Evolutionary conservation across 2,329 filamentous ascomycete genomes (phyloP), one percentile per base, ranked within the genome.

Genomic region (Claviceps africana): DNA sequence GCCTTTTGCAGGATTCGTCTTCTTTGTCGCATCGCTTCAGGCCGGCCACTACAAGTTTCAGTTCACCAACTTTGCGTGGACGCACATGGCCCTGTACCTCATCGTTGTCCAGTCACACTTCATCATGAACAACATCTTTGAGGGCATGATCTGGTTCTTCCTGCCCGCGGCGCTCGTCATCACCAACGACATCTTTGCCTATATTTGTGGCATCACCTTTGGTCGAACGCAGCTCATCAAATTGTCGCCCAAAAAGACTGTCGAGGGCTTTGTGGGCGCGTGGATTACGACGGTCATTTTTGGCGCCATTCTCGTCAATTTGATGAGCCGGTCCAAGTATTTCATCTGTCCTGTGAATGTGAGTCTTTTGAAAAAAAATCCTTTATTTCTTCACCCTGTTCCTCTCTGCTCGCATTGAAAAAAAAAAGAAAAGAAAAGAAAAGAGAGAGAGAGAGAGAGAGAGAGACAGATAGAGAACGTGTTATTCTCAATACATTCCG

Each of bases 121-220:
- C 68, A 88, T 97, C 72, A 97, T 98, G 88, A 98, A 98, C 78
- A 98, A 98, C 70, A 86, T 98, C 58, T 94, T 98, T 61, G 93
- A 98, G 72, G 93, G 93, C 72, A 89, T 98, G 86, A 95, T 98
- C 67, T 98, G 93, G 93, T 97, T 98, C 76, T 96, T 97, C 78
- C 72, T 98, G 45, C 93, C 93, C 8, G 90, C 88, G 8, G 85
- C 88, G 51, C 79, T 98, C 61, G 93, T 98, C 67, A 95, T 98
- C 65, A 96, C 88, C 57, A 98, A 98, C 69, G 93, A 98, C 66
- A 98, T 98, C 58, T 97, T 94, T 63, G 93, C 93, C 61, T 98
- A 98, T 67, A 82, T 98, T 56, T 96, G 90, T 67, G 93, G 93
- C 55, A 97, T 98, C 64, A 91, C 90, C 22, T 95, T 98, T 67